Evolutionary conservation across 2,329 filamentous ascomycete genomes (phyloP), one percentile per base, ranked within the genome.

Genomic region (Magnaporthales sp.): DNA sequence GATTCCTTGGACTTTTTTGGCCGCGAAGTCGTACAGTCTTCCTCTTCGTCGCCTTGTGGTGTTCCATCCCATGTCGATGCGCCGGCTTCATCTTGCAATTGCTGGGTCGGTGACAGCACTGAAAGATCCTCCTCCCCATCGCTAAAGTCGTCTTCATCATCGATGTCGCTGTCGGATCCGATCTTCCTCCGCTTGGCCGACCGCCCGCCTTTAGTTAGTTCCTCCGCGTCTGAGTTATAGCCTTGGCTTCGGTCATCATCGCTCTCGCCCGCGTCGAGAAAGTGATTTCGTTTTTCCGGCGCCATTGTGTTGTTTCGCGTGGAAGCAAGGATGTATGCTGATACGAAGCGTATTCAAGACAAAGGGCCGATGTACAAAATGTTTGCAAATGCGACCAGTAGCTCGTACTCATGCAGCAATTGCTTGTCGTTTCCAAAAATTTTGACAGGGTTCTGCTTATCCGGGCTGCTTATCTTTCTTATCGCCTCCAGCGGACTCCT

Each of bases 201-300:
- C 75, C 84, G 78, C 68, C 82, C 83, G 66, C 88, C 89, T 76
- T 91, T 91, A 72, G 83, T 85, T 68, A 92, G 74, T 69, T 91
- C 87, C 62, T 88, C 84, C 29, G 75, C 79, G 26, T 90, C 89
- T 0, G 90, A 92, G 69, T 91, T 81, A 74, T 91, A 91, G 67
- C 84, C 86, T 64, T 80, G 77, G 69, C 79, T 78, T 51, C 81
- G 80, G 62, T 88, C 85, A 46, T 87, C 85, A 24, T 87, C 84
- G 73, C 86, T 89, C 22, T 86, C 82, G 22, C 79, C 79, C 10
- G 79, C 80, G 69, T 89, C 86, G 31, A 93, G 84, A 72, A 89
- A 93, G 65, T 91, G 84, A 75, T 92, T 92, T 71, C 85, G 84
- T 74, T 90, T 92, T 73, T 89, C 85, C 56, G 86, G 80, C 1